Percentiles rank a stretch among this genome's conserved stretches.
Conservation (phyloP, 768 basidiomycete genomes). For the Termitomyces sp. region DNA sequence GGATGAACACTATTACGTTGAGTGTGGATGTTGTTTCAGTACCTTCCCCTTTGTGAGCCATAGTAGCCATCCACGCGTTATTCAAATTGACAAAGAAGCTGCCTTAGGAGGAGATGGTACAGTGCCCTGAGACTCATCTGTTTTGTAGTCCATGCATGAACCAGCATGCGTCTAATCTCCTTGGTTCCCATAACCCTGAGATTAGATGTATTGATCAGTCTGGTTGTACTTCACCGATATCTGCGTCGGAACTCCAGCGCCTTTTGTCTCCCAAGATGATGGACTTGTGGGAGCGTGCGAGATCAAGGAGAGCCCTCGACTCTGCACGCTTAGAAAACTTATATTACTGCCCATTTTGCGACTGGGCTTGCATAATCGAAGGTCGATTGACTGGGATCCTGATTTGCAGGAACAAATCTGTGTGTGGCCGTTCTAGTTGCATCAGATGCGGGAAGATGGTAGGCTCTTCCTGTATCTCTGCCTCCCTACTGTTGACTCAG, state of each 20-base stretch:
- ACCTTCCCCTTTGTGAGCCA: slow-evolving; percentile 64
- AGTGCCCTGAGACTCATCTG: slow-evolving; percentile 86
- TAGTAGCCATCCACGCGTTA: neutral
- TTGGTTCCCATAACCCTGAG: slow-evolving; percentile 58
- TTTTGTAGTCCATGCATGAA: slow-evolving; percentile 78
- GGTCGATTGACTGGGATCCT: slow-evolving; percentile 59
- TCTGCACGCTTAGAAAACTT: slow-evolving; percentile 73
- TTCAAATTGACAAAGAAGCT: neutral
- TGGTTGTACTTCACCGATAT: slow-evolving; percentile 66
- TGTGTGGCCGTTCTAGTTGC: slow-evolving; percentile 75
- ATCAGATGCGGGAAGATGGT: slow-evolving; percentile 73
- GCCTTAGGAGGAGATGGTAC: slow-evolving; percentile 73
- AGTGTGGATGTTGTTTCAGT: slow-evolving; percentile 87
- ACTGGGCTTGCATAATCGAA: slow-evolving; percentile 78
- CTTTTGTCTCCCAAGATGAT: slow-evolving; percentile 66
- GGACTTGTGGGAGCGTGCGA: slow-evolving; percentile 67
- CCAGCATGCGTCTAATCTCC: slow-evolving; percentile 60
- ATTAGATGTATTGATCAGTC: slow-evolving; percentile 81
- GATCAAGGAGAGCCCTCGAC: slow-evolving; percentile 75
- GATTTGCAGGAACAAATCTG: slow-evolving; percentile 53
- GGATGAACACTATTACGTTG: slow-evolving; percentile 46
- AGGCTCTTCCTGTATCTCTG: slow-evolving; percentile 16
- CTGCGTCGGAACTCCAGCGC: slow-evolving; percentile 63
- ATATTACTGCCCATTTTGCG: slow-evolving; percentile 92
- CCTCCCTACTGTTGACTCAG: neutral